phyloP scores from a whole-genome alignment of 1,284 basidiomycete genomes.

The Mycena sp. region DNA sequence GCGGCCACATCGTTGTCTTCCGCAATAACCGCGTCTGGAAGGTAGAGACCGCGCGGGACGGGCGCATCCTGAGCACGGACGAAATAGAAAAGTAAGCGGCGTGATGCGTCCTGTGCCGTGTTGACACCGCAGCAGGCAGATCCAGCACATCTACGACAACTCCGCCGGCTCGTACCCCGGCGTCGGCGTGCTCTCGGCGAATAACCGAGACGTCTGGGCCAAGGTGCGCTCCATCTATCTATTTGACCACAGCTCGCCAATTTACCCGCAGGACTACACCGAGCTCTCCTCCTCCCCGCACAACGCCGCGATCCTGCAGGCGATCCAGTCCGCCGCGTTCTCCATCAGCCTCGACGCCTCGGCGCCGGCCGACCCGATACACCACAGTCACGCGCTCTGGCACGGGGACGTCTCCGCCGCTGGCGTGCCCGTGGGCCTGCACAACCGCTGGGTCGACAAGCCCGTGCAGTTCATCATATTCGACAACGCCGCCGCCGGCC shows the following conservation, averaged over 20 bases:
- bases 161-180: conserved; percentile 70
- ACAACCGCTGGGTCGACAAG: conserved; percentile 86
- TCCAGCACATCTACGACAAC: conserved; percentile 78
- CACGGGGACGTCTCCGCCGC: conserved; percentile 64
- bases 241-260: neutral
- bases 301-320: conserved; percentile 73
- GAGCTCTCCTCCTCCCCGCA: conserved; percentile 61
- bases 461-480: conserved; percentile 85
- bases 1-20: conserved; percentile 81
- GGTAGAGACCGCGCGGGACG: conserved; percentile 65
- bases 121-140: conserved; percentile 59
- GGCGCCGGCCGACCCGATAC: conserved; percentile 59
- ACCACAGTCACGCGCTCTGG: conserved; percentile 76
- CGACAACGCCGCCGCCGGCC: conserved; percentile 81
- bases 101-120: neutral
- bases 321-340: conserved; percentile 86
- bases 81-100: conserved; percentile 71
- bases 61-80: conserved; percentile 70
- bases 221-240: conserved; percentile 42
- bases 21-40: conserved; percentile 84
- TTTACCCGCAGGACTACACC: conserved; percentile 57
- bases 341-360: conserved; percentile 81
- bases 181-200: conserved; percentile 81
- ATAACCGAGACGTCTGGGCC: conserved; percentile 87
- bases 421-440: conserved; percentile 61